Conservation (phyloP, 139 green algal genomes). For the Dunaliella primolecta region DNA sequence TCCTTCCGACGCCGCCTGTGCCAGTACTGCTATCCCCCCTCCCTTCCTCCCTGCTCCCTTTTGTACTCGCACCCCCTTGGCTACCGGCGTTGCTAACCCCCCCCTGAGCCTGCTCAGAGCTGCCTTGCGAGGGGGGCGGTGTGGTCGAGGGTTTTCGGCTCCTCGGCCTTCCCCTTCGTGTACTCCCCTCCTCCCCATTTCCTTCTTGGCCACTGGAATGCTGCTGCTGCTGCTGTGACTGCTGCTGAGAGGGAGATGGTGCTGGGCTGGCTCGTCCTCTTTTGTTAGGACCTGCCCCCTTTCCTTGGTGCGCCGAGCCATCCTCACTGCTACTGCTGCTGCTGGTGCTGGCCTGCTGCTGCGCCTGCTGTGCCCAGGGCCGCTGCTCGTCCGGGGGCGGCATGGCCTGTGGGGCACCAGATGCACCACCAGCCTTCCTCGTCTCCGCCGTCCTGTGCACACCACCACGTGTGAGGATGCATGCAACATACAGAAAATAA, state of each 20-base stretch:
- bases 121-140: background rate
- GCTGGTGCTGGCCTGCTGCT: background rate
- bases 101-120: background rate
- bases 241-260: too few relatives aligned
- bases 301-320: background rate
- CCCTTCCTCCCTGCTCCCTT: background rate
- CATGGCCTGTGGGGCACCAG: background rate
- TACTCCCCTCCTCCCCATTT: background rate
- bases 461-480: background rate
- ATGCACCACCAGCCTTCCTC: background rate
- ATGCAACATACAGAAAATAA: background rate
- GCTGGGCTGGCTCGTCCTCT: background rate
- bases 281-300: background rate
- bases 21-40: background rate
- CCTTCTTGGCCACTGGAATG: background rate
- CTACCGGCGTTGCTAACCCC: too few relatives aligned
- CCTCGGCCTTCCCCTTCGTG: background rate
- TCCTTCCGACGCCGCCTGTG: background rate
- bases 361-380: background rate
- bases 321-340: background rate
- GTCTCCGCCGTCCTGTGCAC: background rate
- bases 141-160: background rate
- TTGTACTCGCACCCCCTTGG: background rate
- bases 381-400: background rate
- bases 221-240: background rate